A percentile compares a stretch with the other conserved stretches of the same genome.
These are phyloP conservation scores for Annulohypoxylon bovei DNA, from an alignment of 495 filamentous ascomycete genomes.

Conservation along the genomic window DNA sequence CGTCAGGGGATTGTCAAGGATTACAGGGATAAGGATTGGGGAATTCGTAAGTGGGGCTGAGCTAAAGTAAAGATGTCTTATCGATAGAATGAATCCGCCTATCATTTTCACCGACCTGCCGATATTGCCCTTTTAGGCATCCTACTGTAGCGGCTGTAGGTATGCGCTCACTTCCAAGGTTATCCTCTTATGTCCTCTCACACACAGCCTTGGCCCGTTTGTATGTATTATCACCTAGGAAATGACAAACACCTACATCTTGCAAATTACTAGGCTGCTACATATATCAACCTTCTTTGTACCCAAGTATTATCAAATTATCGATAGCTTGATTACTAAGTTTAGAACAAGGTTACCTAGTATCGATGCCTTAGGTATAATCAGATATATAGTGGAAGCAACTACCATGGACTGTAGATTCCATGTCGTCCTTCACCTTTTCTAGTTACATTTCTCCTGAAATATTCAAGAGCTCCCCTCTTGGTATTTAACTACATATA, in stretches of 20 bases:
- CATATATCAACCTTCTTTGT: background rate
- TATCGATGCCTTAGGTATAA: background rate
- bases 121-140: slow-evolving; percentile 30
- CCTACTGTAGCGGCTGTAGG: too few species aligned
- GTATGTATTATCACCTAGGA: slow-evolving; percentile 7
- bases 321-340: background rate
- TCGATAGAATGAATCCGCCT: slow-evolving; percentile 16
- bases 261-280: too few species aligned
- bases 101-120: slow-evolving; percentile 16
- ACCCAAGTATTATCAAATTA: background rate
- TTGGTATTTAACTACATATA: background rate
- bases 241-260: background rate
- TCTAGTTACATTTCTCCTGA: background rate
- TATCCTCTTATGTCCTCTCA: background rate
- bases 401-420: background rate
- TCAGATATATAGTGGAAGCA: background rate
- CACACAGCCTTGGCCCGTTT: background rate
- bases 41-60: slow-evolving; percentile 22
- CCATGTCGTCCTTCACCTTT: background rate
- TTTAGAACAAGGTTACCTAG: too few species aligned
- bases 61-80: slow-evolving; percentile 12
- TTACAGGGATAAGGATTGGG: slow-evolving; percentile 24
- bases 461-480: background rate
- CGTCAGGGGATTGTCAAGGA: slow-evolving; percentile 17
- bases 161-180: slow-evolving; percentile 7